Conservation (phyloP, 805 yeast species). For the Ogataea paradorogensis region DNA sequence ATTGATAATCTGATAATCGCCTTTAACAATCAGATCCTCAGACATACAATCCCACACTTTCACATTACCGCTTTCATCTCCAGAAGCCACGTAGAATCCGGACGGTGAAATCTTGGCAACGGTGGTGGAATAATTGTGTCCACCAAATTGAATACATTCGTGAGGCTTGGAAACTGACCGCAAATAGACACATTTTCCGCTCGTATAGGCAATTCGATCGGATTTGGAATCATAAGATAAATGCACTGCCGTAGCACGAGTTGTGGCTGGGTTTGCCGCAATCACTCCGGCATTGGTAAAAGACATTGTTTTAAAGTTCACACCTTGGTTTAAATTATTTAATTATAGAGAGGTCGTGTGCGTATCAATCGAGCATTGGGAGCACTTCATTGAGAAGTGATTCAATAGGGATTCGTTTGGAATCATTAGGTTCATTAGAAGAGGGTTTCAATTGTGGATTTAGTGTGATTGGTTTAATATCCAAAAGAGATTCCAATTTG, state of each 20-base stretch:
- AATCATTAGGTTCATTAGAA: background rate
- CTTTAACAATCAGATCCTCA: slow-evolving; percentile 59
- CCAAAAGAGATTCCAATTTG: slow-evolving; percentile 6
- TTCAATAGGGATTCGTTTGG: slow-evolving; percentile 2
- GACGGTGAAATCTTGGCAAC: slow-evolving; percentile 87
- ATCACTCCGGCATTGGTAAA: slow-evolving; percentile 32
- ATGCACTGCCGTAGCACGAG: slow-evolving; percentile 66
- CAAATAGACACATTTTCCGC: slow-evolving; percentile 76
- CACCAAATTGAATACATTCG: slow-evolving; percentile 62
- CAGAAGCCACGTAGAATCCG: slow-evolving; percentile 87
- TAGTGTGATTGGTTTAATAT: slow-evolving; percentile 1
- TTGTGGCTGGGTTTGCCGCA: slow-evolving; percentile 81
- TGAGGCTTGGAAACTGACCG: slow-evolving; percentile 59
- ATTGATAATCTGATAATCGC: slow-evolving; percentile 69
- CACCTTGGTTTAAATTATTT: too few relatives aligned
- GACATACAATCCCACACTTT: slow-evolving; percentile 79
- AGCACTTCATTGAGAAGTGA: slow-evolving; percentile 2
- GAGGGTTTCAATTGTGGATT: background rate
- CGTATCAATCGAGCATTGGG: background rate
- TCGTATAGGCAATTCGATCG: slow-evolving; percentile 73
- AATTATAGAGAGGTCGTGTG: too few relatives aligned
- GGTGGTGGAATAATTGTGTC: slow-evolving; percentile 69
- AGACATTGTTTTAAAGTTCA: slow-evolving; percentile 12
- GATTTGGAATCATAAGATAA: slow-evolving; percentile 70
- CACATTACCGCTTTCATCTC: slow-evolving; percentile 87